Percentiles rank a stretch among this genome's conserved stretches.
These are phyloP conservation scores for Gossypium trilobum DNA, from an alignment of 441 rosid species.

Conservation along the genomic window DNA sequence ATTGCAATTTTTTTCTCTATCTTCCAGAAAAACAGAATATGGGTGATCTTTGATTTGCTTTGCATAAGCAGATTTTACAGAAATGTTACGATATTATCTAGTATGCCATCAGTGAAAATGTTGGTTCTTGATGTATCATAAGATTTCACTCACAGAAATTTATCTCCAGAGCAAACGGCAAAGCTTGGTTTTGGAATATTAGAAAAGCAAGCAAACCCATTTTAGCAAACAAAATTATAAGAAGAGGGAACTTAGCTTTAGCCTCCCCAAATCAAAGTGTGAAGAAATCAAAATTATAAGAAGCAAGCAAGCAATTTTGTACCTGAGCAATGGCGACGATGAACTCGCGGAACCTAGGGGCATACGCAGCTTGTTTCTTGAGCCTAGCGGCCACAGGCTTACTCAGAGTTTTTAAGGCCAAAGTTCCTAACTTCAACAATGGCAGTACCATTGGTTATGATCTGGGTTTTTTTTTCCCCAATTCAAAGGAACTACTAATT, in stretches of 20 bases:
- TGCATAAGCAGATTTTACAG: neutral
- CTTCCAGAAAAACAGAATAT: neutral
- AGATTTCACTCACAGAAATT: neutral
- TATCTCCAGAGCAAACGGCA: neutral
- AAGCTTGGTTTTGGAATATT: neutral
- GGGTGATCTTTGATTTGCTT: neutral
- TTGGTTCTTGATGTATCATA: neutral
- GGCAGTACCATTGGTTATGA: slow-evolving; percentile 42
- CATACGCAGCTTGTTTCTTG: slow-evolving; percentile 48
- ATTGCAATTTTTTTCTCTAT: neutral
- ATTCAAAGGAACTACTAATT: neutral
- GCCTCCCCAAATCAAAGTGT: neutral
- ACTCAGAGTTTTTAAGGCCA: slow-evolving; percentile 44
- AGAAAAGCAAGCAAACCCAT: neutral
- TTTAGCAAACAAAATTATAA: neutral
- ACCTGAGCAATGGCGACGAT: slow-evolving; percentile 61
- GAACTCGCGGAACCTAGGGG: slow-evolving; percentile 47
- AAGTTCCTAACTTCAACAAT: slow-evolving; percentile 48
- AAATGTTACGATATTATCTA: too few relatives aligned
- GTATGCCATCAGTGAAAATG: too few relatives aligned
- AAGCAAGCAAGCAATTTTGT: neutral
- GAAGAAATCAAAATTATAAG: neutral
- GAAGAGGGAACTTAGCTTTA: neutral
- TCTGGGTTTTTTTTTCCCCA: neutral
- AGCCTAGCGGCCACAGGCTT: slow-evolving; percentile 52